A percentile compares a stretch with the other conserved stretches of the same genome.
Evolutionary conservation across 768 basidiomycete species (phyloP).

Genomic region (Hericium coralloides): DNA sequence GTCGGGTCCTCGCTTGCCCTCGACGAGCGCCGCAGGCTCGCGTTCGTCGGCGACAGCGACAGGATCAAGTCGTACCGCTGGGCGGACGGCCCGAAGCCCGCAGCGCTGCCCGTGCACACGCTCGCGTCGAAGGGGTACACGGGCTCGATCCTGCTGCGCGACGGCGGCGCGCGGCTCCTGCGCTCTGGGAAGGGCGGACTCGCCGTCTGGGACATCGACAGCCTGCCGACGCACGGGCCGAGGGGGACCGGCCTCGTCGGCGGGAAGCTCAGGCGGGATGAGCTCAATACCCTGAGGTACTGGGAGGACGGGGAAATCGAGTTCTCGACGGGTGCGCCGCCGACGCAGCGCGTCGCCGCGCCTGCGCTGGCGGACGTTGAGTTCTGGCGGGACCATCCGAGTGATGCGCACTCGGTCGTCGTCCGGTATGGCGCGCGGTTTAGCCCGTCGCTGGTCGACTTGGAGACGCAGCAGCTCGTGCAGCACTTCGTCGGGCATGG

Average conservation of each 20-base stretch:
- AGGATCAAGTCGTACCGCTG: slow-evolving; percentile 32
- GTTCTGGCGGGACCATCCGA: background rate
- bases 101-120: slow-evolving; percentile 24
- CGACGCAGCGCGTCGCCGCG: slow-evolving; percentile 6
- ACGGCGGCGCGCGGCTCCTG: slow-evolving; percentile 18
- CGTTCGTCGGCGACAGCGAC: slow-evolving; percentile 27
- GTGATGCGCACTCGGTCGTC: background rate
- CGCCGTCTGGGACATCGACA: slow-evolving; percentile 28
- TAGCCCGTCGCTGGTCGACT: slow-evolving; percentile 20
- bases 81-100: slow-evolving; percentile 1
- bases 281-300: slow-evolving; percentile 5
- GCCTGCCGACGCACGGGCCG: slow-evolving; percentile 22
- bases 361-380: background rate
- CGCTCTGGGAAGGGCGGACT: slow-evolving; percentile 27
- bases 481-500: slow-evolving; percentile 31
- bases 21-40: slow-evolving; percentile 27
- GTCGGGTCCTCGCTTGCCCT: slow-evolving; percentile 4
- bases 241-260: slow-evolving; percentile 15
- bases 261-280: slow-evolving; percentile 6
- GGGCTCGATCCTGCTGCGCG: slow-evolving; percentile 26
- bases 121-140: slow-evolving; percentile 15
- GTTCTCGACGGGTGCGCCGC: slow-evolving; percentile 18
- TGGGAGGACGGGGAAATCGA: slow-evolving; percentile 23
- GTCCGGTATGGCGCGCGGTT: slow-evolving; percentile 3
- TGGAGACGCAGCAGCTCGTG: slow-evolving; percentile 19